Conservation (phyloP, 2,329 filamentous ascomycete species). For the Zymoseptoria brevis region DNA sequence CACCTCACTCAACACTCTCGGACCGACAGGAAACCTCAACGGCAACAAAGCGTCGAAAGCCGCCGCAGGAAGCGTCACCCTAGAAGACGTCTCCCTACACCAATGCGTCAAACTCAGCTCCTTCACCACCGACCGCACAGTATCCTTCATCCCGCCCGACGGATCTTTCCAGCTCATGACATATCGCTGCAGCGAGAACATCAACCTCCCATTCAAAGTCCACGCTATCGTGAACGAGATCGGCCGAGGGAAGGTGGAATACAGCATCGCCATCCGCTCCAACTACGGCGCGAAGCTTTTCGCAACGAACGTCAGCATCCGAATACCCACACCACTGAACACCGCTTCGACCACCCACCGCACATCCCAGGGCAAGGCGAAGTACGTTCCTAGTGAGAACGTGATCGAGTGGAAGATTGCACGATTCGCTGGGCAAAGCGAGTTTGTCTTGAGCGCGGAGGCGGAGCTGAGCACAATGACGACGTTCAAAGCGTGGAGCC, state of each 20-base stretch:
- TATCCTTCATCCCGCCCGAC: conserved; percentile 92
- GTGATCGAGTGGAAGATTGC: conserved; percentile 99
- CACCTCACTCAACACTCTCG: not conserved
- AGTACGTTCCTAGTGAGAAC: conserved; percentile 97
- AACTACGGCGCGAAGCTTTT: conserved; percentile 97
- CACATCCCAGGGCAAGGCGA: conserved; percentile 91
- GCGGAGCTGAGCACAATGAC: conserved; percentile 94
- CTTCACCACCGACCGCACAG: conserved; percentile 93
- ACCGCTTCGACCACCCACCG: conserved; percentile 89
- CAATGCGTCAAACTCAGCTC: conserved; percentile 97
- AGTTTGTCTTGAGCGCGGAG: conserved; percentile 91
- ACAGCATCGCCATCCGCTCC: conserved; percentile 93
- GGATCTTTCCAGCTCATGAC: conserved; percentile 98
- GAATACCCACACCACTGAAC: conserved; percentile 92
- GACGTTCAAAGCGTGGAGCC: conserved; percentile 92
- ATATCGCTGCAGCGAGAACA: conserved; percentile 95
- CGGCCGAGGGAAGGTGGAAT: conserved; percentile 95
- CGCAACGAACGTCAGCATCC: conserved; percentile 89
- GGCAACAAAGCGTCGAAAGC: conserved; percentile 89
- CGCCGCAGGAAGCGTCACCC: conserved; percentile 85
- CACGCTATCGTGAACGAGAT: conserved; percentile 98
- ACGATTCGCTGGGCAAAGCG: conserved; percentile 94
- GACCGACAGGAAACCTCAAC: conserved; percentile 66
- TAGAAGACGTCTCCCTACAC: conserved; percentile 98
- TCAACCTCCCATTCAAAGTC: conserved; percentile 97